A percentile compares a stretch with the other conserved stretches of the same genome.
Evolutionary conservation across 164 flowering plant genomes (phyloP).

Genomic region (Sedum album): DNA sequence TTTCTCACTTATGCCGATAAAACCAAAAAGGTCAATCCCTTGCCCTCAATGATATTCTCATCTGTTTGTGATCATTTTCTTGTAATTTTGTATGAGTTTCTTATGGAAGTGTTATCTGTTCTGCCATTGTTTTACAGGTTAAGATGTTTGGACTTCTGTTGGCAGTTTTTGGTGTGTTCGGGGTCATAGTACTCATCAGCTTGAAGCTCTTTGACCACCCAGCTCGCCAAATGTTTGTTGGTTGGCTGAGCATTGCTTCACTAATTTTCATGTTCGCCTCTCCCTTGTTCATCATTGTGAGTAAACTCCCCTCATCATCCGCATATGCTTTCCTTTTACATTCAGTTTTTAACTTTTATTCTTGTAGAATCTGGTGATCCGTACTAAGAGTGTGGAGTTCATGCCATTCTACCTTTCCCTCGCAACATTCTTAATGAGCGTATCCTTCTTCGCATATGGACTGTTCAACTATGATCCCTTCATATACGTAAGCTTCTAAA

Average conservation of each 20-base stretch:
- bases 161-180: conserved; percentile 36
- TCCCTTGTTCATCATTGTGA: conserved; percentile 61
- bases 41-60: background rate
- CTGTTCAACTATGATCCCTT: conserved; percentile 20
- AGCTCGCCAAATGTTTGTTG: conserved; percentile 46
- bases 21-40: conserved; percentile 31
- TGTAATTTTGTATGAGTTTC: background rate
- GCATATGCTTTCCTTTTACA: background rate
- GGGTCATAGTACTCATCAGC: conserved; percentile 36
- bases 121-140: conserved; percentile 27
- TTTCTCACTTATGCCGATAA: conserved; percentile 47
- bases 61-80: background rate
- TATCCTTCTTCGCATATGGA: conserved; percentile 22
- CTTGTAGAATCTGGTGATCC: conserved; percentile 21
- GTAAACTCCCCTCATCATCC: conserved; percentile 15
- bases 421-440: conserved; percentile 22
- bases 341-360: background rate
- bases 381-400: conserved; percentile 19
- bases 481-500: conserved; percentile 17
- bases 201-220: conserved; percentile 26
- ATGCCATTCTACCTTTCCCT: conserved; percentile 23
- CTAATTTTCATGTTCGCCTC: conserved; percentile 84
- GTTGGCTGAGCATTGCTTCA: conserved; percentile 56
- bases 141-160: conserved; percentile 46
- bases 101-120: background rate